These are phyloP conservation scores for Claviceps humidiphila DNA, from an alignment of 2,329 filamentous ascomycete species.

Conservation along the genomic window DNA sequence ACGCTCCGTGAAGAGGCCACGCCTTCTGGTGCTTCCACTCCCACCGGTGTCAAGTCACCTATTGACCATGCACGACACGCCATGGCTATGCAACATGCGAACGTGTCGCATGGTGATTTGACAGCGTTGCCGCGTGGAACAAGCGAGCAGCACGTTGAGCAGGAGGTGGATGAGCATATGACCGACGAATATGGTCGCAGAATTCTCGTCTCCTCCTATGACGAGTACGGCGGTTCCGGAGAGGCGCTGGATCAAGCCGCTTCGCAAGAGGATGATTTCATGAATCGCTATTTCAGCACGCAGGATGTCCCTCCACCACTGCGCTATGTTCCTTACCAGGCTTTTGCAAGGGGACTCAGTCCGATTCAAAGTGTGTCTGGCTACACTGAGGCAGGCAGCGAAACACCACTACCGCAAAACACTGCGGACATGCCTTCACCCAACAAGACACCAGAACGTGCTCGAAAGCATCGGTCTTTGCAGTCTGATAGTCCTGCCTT, in stretches of 20 bases:
- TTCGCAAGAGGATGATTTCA: constrained; percentile 28
- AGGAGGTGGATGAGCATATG: constrained; percentile 30
- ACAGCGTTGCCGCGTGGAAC: constrained; percentile 38
- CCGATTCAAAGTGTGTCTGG: constrained; percentile 89
- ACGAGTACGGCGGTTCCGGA: constrained; percentile 24
- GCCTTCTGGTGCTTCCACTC: constrained; percentile 46
- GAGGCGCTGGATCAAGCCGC: constrained; percentile 18
- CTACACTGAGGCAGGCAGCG: constrained; percentile 57
- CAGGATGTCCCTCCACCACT: constrained; percentile 52
- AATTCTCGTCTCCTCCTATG: constrained; percentile 28
- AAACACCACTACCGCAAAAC: constrained; percentile 42
- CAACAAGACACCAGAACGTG: constrained; percentile 34
- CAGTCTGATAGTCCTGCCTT: constrained; percentile 20
- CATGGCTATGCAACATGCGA: constrained; percentile 55
- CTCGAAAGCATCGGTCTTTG: constrained; percentile 20
- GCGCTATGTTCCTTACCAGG: constrained; percentile 55
- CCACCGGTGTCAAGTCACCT: constrained; percentile 45
- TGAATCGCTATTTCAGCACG: constrained; percentile 38
- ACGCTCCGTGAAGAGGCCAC: constrained; percentile 49
- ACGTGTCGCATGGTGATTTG: constrained; percentile 46
- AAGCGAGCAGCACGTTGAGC: constrained; percentile 18
- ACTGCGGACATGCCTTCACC: constrained; percentile 39
- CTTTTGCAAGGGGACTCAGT: constrained; percentile 61
- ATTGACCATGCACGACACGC: constrained; percentile 40
- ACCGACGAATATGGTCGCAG: constrained; percentile 31